phyloP scores from a whole-genome alignment of 257 asterid species.

The Ilex asprella region DNA sequence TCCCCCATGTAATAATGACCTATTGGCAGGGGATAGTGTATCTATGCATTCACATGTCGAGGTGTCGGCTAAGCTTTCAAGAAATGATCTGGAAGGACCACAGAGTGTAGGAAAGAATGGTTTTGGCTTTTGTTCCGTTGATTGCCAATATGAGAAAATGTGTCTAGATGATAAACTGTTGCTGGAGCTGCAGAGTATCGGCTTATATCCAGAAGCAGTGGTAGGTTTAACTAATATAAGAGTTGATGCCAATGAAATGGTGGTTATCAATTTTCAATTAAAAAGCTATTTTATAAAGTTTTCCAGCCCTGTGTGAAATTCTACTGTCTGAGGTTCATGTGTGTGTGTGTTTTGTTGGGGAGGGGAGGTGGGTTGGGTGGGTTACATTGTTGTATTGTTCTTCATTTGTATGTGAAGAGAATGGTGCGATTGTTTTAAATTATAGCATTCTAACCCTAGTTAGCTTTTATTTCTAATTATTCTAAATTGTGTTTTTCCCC shows the following conservation, averaged over 20 bases:
- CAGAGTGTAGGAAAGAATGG: constrained; percentile 30
- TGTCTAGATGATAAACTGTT: constrained; percentile 63
- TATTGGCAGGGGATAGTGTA: constrained; percentile 41
- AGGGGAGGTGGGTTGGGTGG: constrained; percentile 81
- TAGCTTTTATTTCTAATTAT: background rate
- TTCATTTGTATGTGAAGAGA: background rate
- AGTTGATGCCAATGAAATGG: constrained; percentile 14
- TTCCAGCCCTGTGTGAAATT: background rate
- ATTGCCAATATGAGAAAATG: constrained; percentile 68
- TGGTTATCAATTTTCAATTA: constrained; percentile 6
- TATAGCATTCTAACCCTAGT: background rate
- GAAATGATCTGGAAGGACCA: constrained; percentile 37
- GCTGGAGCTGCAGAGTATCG: constrained; percentile 76
- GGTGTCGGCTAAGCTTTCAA: constrained; percentile 51
- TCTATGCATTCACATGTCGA: constrained; percentile 63
- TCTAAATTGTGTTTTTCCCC: constrained; percentile 9
- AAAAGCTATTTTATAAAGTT: background rate
- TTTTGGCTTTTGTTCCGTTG: constrained; percentile 37
- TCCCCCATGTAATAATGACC: constrained; percentile 42
- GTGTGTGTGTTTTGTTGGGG: constrained; percentile 40
- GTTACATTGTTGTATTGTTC: constrained; percentile 11
- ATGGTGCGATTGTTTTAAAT: background rate
- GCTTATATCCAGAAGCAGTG: constrained; percentile 64
- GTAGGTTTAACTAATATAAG: constrained; percentile 40
- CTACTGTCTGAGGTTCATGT: constrained; percentile 27